Base-by-base conservation (phyloP, 495 filamentous ascomycete species). In the Neurospora sp. region DNA sequence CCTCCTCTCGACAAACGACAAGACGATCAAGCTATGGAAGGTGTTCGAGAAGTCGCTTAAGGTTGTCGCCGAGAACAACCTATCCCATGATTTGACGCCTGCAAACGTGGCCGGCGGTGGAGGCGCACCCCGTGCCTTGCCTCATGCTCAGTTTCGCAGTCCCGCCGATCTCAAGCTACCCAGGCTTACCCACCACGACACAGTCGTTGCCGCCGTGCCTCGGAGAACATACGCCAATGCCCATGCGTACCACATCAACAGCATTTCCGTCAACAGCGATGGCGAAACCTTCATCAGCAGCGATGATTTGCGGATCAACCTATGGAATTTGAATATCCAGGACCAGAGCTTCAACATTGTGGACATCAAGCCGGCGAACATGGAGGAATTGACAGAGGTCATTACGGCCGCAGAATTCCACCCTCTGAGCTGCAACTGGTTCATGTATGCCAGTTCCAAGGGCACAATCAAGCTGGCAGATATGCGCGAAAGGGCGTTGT, bases 281-380 rank as follows among this genome's bases (percentile, higher is more conserved):
- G 96, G 96, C 40, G 96, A 99, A 84, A 99, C 96, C 0, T 99
- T 98, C 83, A 97, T 99, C 82, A 97, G 93, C 83, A 97, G 94
- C 80, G 96, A 99, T 79, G 96, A 99, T 80, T 85, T 99, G 70
- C 91, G 96, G 42, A 96, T 99, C 85, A 99, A 99, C 84, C 86
- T 99, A 68, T 99, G 96, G 96, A 98, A 99, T 77, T 84, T 98
- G 76, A 98, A 99, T 82, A 98, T 99, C 71, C 96, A 99, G 82
- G 96, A 98, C 74, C 95, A 98, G 83, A 98, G 96, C 86, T 99
- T 99, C 88, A 99, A 99, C 85, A 99, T 99, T 79, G 96, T 99
- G 73, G 96, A 99, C 82, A 99, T 99, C 83, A 99, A 99, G 81
- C 96, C 96, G 1, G 96, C 96, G 12, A 99, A 99, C 81, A 99